A percentile compares a stretch with the other conserved stretches of the same genome.
phyloP scores from a whole-genome alignment of 2,329 filamentous ascomycete species.

The Pseudogymnoascus sp. region DNA sequence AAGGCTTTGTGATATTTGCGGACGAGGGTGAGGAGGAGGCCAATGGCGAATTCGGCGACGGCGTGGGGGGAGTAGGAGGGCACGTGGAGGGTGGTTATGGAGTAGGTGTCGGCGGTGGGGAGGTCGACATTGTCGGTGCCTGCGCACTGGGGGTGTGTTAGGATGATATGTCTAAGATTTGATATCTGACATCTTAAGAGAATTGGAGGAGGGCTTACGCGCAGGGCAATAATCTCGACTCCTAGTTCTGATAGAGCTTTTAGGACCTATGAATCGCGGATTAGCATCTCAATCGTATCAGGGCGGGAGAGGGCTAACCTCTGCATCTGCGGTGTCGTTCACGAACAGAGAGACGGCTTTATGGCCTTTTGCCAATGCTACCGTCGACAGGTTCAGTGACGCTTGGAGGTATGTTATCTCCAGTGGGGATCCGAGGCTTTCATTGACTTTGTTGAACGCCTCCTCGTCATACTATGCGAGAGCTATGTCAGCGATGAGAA shows the following conservation, averaged over 20 bases:
- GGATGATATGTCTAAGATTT: not conserved
- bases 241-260: not conserved
- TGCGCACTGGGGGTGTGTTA: constrained; percentile 44
- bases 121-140: constrained; percentile 64
- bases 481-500: not conserved
- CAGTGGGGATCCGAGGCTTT: not conserved
- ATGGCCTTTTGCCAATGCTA: constrained; percentile 42
- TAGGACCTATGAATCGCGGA: not conserved
- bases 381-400: constrained; percentile 34
- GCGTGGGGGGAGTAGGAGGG: constrained; percentile 62
- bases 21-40: constrained; percentile 59
- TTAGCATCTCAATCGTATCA: not conserved
- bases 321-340: constrained; percentile 49
- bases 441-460: not conserved
- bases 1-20: constrained; percentile 61
- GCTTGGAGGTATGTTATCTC: not conserved
- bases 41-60: constrained; percentile 63
- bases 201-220: not conserved
- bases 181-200: not conserved
- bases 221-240: not conserved
- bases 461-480: not conserved
- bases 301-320: constrained; percentile 29
- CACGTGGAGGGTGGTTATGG: constrained; percentile 57
- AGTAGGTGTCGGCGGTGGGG: constrained; percentile 42
- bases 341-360: constrained; percentile 61